Conservation (phyloP, 345 rosid genomes). For the Noccaea caerulescens region DNA sequence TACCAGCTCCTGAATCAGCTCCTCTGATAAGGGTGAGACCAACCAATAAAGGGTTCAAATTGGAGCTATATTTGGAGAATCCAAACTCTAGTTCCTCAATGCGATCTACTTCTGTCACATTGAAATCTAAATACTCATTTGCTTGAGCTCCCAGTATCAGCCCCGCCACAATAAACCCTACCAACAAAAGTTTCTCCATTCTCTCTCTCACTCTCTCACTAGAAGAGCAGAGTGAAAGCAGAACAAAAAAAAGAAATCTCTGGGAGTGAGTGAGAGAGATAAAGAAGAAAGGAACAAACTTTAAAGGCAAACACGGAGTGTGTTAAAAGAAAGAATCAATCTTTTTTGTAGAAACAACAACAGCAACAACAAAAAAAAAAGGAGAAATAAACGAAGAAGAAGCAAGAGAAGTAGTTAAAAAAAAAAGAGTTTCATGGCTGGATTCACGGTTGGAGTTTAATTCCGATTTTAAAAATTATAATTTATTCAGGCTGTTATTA, state of each 20-base stretch:
- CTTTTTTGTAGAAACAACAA: conserved; percentile 23
- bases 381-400: background rate
- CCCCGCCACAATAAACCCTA: conserved; percentile 42
- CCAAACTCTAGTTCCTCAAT: conserved; percentile 54
- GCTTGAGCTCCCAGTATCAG: conserved; percentile 45
- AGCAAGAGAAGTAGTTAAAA: background rate
- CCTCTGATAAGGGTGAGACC: conserved; percentile 81
- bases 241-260: conserved; percentile 29
- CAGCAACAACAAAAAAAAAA: background rate
- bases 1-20: conserved; percentile 92
- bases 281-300: conserved; percentile 42
- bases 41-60: conserved; percentile 61
- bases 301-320: conserved; percentile 16
- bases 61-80: conserved; percentile 47
- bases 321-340: conserved; percentile 19
- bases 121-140: conserved; percentile 53
- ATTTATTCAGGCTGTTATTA: background rate
- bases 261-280: conserved; percentile 7
- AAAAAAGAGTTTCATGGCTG: conserved; percentile 42
- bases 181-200: conserved; percentile 51
- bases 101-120: conserved; percentile 61
- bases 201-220: conserved; percentile 20
- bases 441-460: conserved; percentile 40
- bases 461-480: background rate
- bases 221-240: conserved; percentile 36